Evolutionary conservation across 352 stramenopile species (phyloP).

Genomic region (Phytopythium boreale): DNA sequence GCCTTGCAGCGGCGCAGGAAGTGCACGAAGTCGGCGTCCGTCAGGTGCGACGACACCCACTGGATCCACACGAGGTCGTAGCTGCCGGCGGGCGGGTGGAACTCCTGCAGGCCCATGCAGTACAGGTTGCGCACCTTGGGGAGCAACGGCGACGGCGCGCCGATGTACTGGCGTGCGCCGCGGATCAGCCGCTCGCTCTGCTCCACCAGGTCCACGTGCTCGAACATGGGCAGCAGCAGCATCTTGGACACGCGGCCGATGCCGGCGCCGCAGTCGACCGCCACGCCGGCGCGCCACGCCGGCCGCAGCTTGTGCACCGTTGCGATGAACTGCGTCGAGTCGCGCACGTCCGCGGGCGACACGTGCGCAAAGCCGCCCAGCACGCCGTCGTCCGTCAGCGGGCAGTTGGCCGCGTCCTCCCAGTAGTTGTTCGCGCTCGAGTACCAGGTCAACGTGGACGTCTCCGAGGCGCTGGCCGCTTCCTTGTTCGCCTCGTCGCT

Average conservation of each 20-base stretch:
- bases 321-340: constrained; percentile 63
- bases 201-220: constrained; percentile 92
- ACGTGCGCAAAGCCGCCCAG: constrained; percentile 90
- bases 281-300: constrained; percentile 41
- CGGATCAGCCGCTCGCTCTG: constrained; percentile 90
- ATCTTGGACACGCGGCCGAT: constrained; percentile 96
- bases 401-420: constrained; percentile 90
- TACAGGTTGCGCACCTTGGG: constrained; percentile 70
- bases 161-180: constrained; percentile 88
- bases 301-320: constrained; percentile 38
- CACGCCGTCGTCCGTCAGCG: constrained; percentile 91
- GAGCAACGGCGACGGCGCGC: constrained; percentile 21
- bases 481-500: background rate
- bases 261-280: constrained; percentile 85
- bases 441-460: constrained; percentile 54
- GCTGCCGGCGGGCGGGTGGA: constrained; percentile 50
- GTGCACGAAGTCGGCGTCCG: constrained; percentile 91
- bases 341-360: constrained; percentile 73
- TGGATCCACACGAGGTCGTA: constrained; percentile 98
- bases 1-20: constrained; percentile 90
- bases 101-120: constrained; percentile 92
- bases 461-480: background rate
- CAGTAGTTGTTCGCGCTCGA: constrained; percentile 73
- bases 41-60: constrained; percentile 95
- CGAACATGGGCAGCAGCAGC: constrained; percentile 88